A percentile compares a stretch with the other conserved stretches of the same genome.
Evolutionary conservation across 1,284 basidiomycete species (phyloP).

Genomic region (Puccinia polysora): DNA sequence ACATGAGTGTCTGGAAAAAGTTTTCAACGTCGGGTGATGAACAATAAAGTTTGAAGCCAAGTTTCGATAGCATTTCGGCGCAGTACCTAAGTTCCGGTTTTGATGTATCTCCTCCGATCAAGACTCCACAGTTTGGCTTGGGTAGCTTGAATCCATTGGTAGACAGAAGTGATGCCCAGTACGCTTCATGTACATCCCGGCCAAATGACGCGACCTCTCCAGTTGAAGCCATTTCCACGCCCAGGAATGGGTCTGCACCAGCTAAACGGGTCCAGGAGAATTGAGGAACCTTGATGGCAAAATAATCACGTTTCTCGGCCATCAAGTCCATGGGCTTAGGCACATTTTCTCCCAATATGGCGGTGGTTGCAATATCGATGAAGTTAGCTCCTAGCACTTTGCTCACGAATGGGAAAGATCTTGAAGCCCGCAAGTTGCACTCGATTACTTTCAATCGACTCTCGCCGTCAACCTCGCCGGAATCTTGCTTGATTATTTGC

Average conservation of each 20-base stretch:
- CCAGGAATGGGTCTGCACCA: slow-evolving; percentile 93
- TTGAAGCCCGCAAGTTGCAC: slow-evolving; percentile 94
- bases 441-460: slow-evolving; percentile 92
- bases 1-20: slow-evolving; percentile 69
- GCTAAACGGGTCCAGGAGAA: slow-evolving; percentile 95
- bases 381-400: slow-evolving; percentile 97
- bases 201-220: slow-evolving; percentile 99
- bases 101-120: slow-evolving; percentile 77
- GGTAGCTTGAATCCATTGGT: slow-evolving; percentile 89
- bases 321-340: slow-evolving; percentile 92
- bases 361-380: slow-evolving; percentile 86
- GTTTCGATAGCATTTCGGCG: slow-evolving; percentile 68
- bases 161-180: slow-evolving; percentile 84
- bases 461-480: slow-evolving; percentile 59
- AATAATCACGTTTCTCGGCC: slow-evolving; percentile 83
- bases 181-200: slow-evolving; percentile 87
- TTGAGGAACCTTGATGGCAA: slow-evolving; percentile 94
- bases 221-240: slow-evolving; percentile 97
- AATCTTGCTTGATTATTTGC: slow-evolving; percentile 90
- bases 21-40: slow-evolving; percentile 74
- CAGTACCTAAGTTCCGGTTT: slow-evolving; percentile 76
- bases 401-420: slow-evolving; percentile 98
- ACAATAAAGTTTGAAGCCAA: slow-evolving; percentile 90
- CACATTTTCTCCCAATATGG: slow-evolving; percentile 82
- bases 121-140: slow-evolving; percentile 67